These are phyloP conservation scores for Arthonia radiata DNA, from an alignment of 495 filamentous ascomycete species.

Conservation along the genomic window DNA sequence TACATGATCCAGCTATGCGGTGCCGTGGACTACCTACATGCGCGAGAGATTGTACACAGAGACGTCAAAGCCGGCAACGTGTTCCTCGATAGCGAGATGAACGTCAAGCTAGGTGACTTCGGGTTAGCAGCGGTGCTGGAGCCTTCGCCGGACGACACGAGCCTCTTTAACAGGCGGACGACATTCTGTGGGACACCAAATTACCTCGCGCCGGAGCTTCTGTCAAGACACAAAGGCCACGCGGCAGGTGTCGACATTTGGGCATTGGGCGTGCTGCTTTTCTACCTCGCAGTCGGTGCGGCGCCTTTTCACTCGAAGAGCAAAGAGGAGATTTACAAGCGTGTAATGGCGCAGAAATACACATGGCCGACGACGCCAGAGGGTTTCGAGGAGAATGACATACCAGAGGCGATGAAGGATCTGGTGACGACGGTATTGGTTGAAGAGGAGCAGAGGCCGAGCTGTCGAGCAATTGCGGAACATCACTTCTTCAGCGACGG, in stretches of 20 bases:
- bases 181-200: constrained; percentile 95
- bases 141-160: constrained; percentile 62
- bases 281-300: constrained; percentile 16
- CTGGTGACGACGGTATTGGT: constrained; percentile 51
- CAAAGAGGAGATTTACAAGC: constrained; percentile 64
- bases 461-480: constrained; percentile 58
- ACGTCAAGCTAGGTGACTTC: constrained; percentile 93
- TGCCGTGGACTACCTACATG: constrained; percentile 91
- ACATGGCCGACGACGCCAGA: no score
- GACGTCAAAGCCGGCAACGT: constrained; percentile 97
- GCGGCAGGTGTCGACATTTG: constrained; percentile 89
- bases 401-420: constrained; percentile 42
- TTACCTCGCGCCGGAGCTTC: constrained; percentile 92
- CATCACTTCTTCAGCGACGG: constrained; percentile 55
- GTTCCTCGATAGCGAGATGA: constrained; percentile 90
- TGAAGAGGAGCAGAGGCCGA: constrained; percentile 46
- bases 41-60: constrained; percentile 80
- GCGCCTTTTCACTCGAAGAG: constrained; percentile 70
- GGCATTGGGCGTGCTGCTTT: constrained; percentile 69
- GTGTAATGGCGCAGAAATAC: constrained; percentile 44
- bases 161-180: constrained; percentile 44
- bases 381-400: constrained; percentile 29
- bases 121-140: constrained; percentile 82
- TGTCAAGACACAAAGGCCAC: constrained; percentile 67
- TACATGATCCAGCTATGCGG: constrained; percentile 86